Base-by-base conservation (phyloP, 1,284 basidiomycete genomes). In the Gomphus bonarii region DNA sequence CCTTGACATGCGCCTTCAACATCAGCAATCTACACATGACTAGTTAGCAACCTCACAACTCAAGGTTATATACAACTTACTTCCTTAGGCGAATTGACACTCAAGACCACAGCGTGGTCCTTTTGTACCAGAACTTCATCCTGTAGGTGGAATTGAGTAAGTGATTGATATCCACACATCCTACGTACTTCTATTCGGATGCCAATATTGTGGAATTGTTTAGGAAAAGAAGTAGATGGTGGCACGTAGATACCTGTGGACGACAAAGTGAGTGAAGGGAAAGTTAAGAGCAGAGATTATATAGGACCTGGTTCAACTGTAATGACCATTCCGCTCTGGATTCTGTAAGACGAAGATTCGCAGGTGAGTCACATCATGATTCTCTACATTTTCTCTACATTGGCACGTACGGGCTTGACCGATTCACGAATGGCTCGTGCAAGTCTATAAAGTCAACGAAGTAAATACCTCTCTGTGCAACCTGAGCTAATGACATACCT, bases 1-100 rank as follows among this genome's bases (percentile, higher is more conserved):
- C 88, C 89, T 67, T 89, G 85, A 69, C 93, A 95, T 33, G 88
- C 84, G 1, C 83, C 89, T 71, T 97, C 93, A 2, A 97, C 78
- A 66, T 97, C 93, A 8, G 70, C 80, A 51, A 93, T 81, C 81
- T 88, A 28, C 22, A 25, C 33, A 60, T 44, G 35, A 35, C 38
- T 55, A 25, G 25, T 31, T 30, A 52, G 36, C 47, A 40, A 18
- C 38, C 60, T 57, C 55, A 60, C 18, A 44, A 38, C 31, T 9
- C 52, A 46, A 50, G 57, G 20, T 56, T 38, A 33, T 35, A 35
- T 35, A 53, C 30, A 7, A 62, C 76, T 49, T 48, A 88, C 85
- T 79, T 97, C 94, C 66, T 95, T 95, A 0, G 94, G 94, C 35
- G 91, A 92, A 48, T 82, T 73, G 9, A 84, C 82, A 44, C 82